Conservation (phyloP, 768 basidiomycete genomes). For the Termitomyces sp. region DNA sequence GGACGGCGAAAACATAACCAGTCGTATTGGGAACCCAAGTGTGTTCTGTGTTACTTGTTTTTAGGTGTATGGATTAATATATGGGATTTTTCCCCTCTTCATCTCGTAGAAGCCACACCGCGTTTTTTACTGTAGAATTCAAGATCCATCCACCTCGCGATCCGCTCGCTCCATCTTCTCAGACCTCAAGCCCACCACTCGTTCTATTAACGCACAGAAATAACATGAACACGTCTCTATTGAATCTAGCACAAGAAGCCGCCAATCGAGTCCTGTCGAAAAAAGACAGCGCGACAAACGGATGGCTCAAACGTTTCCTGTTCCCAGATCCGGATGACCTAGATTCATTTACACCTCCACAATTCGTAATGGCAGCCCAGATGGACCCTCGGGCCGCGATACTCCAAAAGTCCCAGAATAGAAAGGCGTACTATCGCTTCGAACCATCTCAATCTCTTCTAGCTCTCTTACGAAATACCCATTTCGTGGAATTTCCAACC, state of each 20-base stretch:
- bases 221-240: conserved; percentile 43
- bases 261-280: conserved; percentile 23
- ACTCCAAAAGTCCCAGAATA: conserved; percentile 18
- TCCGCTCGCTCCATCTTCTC: conserved; percentile 36
- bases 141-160: conserved; percentile 55
- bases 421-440: conserved; percentile 51
- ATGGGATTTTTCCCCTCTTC: conserved; percentile 1
- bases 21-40: conserved; percentile 83
- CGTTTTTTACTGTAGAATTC: conserved; percentile 71
- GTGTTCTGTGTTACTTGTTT: conserved; percentile 24
- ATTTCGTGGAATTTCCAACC: conserved; percentile 82
- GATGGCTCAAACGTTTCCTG: conserved; percentile 56
- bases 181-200: conserved; percentile 35
- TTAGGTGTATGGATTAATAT: conserved; percentile 5
- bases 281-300: conserved; percentile 40
- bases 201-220: conserved; percentile 66
- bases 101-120: conserved; percentile 55
- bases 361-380: conserved; percentile 56
- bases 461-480: conserved; percentile 48
- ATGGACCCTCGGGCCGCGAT: conserved; percentile 31
- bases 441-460: conserved; percentile 47
- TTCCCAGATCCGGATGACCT: conserved; percentile 52
- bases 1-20: conserved; percentile 73
- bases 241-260: conserved; percentile 33
- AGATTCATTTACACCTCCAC: conserved; percentile 51